Evolutionary conservation across 768 basidiomycete species (phyloP), one percentile per base, ranked within the genome.

Genomic region (Boletales sp.): DNA sequence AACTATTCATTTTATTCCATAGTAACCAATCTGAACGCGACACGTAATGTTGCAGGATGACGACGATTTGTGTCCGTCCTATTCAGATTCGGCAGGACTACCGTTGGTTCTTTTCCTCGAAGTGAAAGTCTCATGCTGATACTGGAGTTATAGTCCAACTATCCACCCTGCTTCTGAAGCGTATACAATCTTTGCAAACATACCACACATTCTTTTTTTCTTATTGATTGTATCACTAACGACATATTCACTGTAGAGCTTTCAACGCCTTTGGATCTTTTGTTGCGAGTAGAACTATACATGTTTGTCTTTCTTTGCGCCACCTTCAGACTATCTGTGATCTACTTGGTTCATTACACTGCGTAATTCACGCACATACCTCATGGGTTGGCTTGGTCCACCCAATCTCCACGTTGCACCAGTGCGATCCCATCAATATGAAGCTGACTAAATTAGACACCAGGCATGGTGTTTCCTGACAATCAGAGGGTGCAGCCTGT

Each of bases 21-120:
- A 15, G 0, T 35, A 19, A 50, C 28, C 12, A 44, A 34, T 13
- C 54, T 54, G 28, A 65, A 43, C 5, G 4, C 31, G 25, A 54
- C 33, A 3, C 19, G 5, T 51, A 13, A 31, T 33, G n/a, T 45
- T 13, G 28, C 61, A 79, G 76, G 70, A 70, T 39, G 73, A 70
- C 57, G 21, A 79, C 73, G 68, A 77, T 45, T 78, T 80, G 34
- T 90, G 87, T 60, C 77, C 83, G 25, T 88, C 87, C 0, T 89
- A 78, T 63, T 89, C 87, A 36, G 85, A 86, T 57, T 63, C 74
- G 43, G 79, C 80, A 57, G 82, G 81, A 25, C 64, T 84, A 52
- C 75, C 86, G 86, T 87, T 57, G 50, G 84, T 55, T 42, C 2
- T 17, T 37, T 18, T 50, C 40, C 18, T 18, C 41, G 1, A 13